Percentiles rank a stretch among this genome's conserved stretches.
These are phyloP conservation scores for Rhododendron mucronatum DNA, from an alignment of 148 eudicot genomes.

Conservation along the genomic window DNA sequence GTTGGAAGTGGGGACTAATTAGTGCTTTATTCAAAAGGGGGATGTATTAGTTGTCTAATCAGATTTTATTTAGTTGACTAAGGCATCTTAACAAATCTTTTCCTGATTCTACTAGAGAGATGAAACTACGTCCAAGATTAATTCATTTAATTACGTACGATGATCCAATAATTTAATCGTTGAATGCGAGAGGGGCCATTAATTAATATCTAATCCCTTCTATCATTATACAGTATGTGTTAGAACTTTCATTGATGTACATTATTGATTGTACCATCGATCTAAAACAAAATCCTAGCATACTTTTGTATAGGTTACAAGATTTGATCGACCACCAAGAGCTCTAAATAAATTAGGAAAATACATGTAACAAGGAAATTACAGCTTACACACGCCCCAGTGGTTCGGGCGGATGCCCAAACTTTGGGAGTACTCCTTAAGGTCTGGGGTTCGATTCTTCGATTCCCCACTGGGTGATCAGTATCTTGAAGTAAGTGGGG, in stretches of 20 bases:
- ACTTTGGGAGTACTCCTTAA: too few species aligned
- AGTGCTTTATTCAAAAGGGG: background rate
- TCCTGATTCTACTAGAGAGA: background rate
- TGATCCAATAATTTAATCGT: background rate
- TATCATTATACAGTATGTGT: background rate
- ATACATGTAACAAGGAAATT: background rate
- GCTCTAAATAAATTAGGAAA: too few species aligned
- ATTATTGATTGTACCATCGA: background rate
- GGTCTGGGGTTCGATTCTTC: too few species aligned
- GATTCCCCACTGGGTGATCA: too few species aligned
- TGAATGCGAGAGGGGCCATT: slow-evolving; percentile 9
- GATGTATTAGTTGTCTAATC: slow-evolving; percentile 16
- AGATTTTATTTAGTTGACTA: slow-evolving; percentile 10
- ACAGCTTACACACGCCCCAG: too few species aligned
- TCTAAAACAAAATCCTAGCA: background rate
- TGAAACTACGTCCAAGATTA: background rate
- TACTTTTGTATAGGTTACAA: too few species aligned
- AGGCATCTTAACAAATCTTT: slow-evolving; percentile 11
- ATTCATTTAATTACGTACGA: background rate
- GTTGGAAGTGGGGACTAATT: background rate
- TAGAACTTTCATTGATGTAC: too few species aligned
- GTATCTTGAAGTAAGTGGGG: too few species aligned
- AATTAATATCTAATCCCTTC: background rate
- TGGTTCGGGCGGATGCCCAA: too few species aligned
- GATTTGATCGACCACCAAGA: too few species aligned